Evolutionary conservation across 2,329 filamentous ascomycete genomes (phyloP), one percentile per base, ranked within the genome.

Genomic region (Endoconidiophora polonica): DNA sequence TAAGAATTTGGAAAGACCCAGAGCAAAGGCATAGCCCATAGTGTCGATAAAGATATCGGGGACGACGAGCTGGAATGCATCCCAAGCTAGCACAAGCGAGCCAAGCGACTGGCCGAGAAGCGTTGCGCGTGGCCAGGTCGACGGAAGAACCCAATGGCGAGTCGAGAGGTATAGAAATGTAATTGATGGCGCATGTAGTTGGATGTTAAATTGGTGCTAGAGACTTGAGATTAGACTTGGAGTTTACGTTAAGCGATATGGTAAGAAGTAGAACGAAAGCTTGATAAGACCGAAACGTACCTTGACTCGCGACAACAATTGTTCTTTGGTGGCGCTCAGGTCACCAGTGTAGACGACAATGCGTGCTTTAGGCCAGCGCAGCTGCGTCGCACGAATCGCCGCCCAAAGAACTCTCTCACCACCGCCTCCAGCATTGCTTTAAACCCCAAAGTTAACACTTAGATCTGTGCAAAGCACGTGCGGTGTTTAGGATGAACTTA

Each of bases 381-480:
- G 76, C 66, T 96, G 91, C 2, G 86, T 95, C 39, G 90, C 86
- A 54, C 86, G 78, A 54, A 98, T 85, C 9, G 91, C 91, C 50
- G 88, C 90, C 86, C 93, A 98, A 23, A 98, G 77, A 41, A 98
- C 91, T 62, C 91, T 75, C 66, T 98, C 91, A 55, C 91, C 91
- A 54, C 91, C 91, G 24, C 91, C 91, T 50, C 91, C 91, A 46
- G 91, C 91, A 68, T 98, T 96, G 66, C 85, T 91, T 54, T 42
- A 22, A 16, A 33, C 6, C 9, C 6, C 16, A 50, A 44, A 42
- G 41, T 37, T 23, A 18, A 2, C 16, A 12, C 16, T 33, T 29
- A 20, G 16, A 48, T 18, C 20, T 36, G 16, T 22, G 22, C 7
- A 45, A 3, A 24, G 4, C 41, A 39, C 2, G 20, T 6, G 43